Conservation (phyloP, 1,139 yeast genomes). For the Hemisphaericaspora subhashii region DNA sequence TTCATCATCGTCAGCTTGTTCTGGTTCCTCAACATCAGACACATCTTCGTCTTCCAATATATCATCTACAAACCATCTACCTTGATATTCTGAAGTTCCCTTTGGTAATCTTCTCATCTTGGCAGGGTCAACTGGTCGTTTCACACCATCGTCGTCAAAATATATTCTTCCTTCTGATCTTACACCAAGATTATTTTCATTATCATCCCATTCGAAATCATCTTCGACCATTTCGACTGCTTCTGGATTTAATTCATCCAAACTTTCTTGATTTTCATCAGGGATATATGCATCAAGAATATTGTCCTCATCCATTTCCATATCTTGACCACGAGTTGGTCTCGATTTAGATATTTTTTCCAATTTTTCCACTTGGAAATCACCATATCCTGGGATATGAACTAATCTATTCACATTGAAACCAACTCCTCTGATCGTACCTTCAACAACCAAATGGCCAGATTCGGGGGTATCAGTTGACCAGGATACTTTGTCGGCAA, state of each 20-base stretch:
- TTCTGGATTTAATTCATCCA: slow-evolving; percentile 66
- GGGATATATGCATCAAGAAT: slow-evolving; percentile 40
- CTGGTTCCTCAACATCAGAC: slow-evolving; percentile 28
- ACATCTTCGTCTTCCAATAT: slow-evolving; percentile 43
- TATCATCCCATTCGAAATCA: slow-evolving; percentile 37
- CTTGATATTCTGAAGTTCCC: slow-evolving; percentile 93
- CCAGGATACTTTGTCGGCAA: slow-evolving; percentile 67
- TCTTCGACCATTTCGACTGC: slow-evolving; percentile 56
- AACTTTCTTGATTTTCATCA: slow-evolving; percentile 56
- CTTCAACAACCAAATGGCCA: slow-evolving; percentile 58
- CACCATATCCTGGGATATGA: slow-evolving; percentile 89
- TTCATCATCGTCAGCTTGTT: slow-evolving; percentile 23
- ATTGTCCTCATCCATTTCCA: slow-evolving; percentile 25
- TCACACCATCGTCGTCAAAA: slow-evolving; percentile 44
- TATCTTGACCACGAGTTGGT: slow-evolving; percentile 16
- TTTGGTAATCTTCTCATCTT: slow-evolving; percentile 59
- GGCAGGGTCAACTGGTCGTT: slow-evolving; percentile 23
- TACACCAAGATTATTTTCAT: slow-evolving; percentile 47
- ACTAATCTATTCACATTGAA: slow-evolving; percentile 74
- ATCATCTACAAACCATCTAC: slow-evolving; percentile 81
- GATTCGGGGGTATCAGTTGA: slow-evolving; percentile 27
- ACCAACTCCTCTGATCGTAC: slow-evolving; percentile 84
- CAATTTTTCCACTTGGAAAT: slow-evolving; percentile 72
- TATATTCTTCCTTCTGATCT: slow-evolving; percentile 72
- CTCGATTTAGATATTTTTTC: slow-evolving; percentile 40